A percentile compares a stretch with the other conserved stretches of the same genome.
Evolutionary conservation across 2,329 filamentous ascomycete species (phyloP).

Genomic region (Pseudogymnoascus sp.): DNA sequence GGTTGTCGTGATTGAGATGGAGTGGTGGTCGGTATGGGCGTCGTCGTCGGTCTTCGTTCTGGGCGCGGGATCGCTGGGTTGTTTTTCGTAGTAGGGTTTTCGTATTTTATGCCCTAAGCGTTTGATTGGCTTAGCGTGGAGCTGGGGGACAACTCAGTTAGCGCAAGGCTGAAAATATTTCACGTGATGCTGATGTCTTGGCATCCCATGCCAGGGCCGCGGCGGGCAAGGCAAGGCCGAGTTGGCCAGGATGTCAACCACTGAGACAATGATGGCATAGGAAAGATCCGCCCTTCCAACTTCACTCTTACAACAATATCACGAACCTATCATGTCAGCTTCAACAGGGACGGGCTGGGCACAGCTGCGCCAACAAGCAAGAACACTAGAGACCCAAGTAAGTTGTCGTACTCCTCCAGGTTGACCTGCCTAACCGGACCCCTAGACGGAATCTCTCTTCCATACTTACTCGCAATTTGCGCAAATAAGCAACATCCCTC

Average conservation of each 20-base stretch:
- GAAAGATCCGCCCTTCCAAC: not conserved
- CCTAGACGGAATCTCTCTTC: conserved; percentile 73
- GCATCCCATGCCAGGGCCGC: conserved; percentile 5
- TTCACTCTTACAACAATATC: not conserved
- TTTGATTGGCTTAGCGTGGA: not conserved
- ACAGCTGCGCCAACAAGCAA: conserved; percentile 86
- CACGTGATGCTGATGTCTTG: not conserved
- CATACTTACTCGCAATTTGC: conserved; percentile 89
- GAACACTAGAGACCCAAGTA: conserved; percentile 85
- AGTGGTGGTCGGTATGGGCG: conserved; percentile 22
- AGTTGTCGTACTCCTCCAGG: conserved; percentile 12
- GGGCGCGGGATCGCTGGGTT: conserved; percentile 9
- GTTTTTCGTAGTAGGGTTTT: conserved; percentile 11
- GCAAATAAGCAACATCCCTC: conserved; percentile 66
- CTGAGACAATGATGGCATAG: conserved; percentile 5
- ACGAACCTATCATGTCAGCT: conserved; percentile 20
- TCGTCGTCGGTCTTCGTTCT: conserved; percentile 17
- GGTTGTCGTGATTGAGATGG: conserved; percentile 19
- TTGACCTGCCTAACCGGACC: conserved; percentile 1
- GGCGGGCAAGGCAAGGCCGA: not conserved
- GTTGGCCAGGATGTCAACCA: not conserved
- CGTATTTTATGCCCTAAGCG: conserved; percentile 9
- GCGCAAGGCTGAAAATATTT: not conserved
- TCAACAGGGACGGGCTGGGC: conserved; percentile 60
- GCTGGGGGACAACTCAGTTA: not conserved